Evolutionary conservation across 345 rosid genomes (phyloP), one percentile per base, ranked within the genome.

Genomic region (Mercurialis annua): DNA sequence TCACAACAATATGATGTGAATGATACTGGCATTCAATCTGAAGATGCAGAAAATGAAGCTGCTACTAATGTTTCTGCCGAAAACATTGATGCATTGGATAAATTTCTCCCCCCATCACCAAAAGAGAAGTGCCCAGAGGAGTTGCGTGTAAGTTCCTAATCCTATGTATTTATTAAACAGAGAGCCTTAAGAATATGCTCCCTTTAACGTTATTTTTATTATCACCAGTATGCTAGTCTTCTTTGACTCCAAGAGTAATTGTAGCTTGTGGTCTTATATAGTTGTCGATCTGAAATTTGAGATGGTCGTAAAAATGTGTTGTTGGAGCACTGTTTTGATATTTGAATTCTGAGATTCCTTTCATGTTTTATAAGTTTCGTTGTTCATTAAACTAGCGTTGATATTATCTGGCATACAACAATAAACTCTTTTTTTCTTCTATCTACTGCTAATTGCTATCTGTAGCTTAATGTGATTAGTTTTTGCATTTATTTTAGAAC

Each of bases 121-220:
- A 79, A 58, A 62, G 82, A 73, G 18, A 86, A 76, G 75, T 91
- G 93, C 82, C 85, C 98, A 0, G 87, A 81, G 74, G 97, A 92
- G 70, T 79, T 92, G 33, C 97, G 89, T 78, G 99, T 92, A 77
- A 81, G 88, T 73, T 65, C 23, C 46, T 47, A n/a, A n/a, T n/a
- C n/a, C n/a, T 58, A 44, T 4, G 15, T 5, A 40, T 1, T 40
- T 59, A 42, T 27, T 40, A 34, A n/a, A 46, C 17, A 57, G 62
- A 54, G 42, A 30, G 43, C 7, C 11, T 27, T 11, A 5, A 31
- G 26, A 20, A 14, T 33, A 3, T 68, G 17, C 34, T 36, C 23
- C 1, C 18, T 30, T 66, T n/a, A 33, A 15, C 33, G 26, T 24
- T 57, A 54, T 14, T 23, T 5, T 10, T 30, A 10, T 30, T 14